Conservation (phyloP, 1,139 yeast genomes). For the Yamadazyma dendronema region DNA sequence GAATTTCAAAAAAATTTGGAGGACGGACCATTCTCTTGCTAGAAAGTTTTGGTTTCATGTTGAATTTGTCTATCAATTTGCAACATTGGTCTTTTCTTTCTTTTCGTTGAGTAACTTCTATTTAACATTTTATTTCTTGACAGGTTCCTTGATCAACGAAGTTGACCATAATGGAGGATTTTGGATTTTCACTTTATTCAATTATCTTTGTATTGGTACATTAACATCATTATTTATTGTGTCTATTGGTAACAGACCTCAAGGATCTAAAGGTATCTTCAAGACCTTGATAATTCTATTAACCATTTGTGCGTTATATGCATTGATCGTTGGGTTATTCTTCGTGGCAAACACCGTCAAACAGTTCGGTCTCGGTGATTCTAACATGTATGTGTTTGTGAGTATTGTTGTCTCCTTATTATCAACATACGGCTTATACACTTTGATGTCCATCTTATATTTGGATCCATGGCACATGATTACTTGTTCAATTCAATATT, state of each 20-base stretch:
- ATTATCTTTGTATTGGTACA: conserved; percentile 77
- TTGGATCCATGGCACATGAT: conserved; percentile 94
- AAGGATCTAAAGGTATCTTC: conserved; percentile 73
- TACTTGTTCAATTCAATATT: conserved; percentile 82
- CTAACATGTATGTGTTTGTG: conserved; percentile 54
- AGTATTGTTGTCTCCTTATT: conserved; percentile 80
- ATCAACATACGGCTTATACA: conserved; percentile 91
- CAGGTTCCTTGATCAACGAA: conserved; percentile 69
- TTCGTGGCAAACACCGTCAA: conserved; percentile 63
- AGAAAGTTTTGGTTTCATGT: conserved; percentile 79
- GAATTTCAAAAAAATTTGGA: conserved; percentile 79
- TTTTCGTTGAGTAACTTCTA: conserved; percentile 89
- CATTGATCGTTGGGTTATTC: conserved; percentile 77
- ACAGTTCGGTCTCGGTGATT: conserved; percentile 35
- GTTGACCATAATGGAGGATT: conserved; percentile 58
- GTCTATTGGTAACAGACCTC: conserved; percentile 95
- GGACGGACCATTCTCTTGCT: conserved; percentile 73
- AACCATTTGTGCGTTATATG: conserved; percentile 77
- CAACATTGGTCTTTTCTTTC: conserved; percentile 76
- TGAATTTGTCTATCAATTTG: conserved; percentile 80
- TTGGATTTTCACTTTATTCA: conserved; percentile 78
- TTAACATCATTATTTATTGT: conserved; percentile 83
- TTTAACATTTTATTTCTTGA: conserved; percentile 86
- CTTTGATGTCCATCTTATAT: conserved; percentile 73
- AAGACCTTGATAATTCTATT: conserved; percentile 67